A percentile compares a stretch with the other conserved stretches of the same genome.
phyloP scores from a whole-genome alignment of 139 green algal species.

The Chlamydomonas asymmetrica region DNA sequence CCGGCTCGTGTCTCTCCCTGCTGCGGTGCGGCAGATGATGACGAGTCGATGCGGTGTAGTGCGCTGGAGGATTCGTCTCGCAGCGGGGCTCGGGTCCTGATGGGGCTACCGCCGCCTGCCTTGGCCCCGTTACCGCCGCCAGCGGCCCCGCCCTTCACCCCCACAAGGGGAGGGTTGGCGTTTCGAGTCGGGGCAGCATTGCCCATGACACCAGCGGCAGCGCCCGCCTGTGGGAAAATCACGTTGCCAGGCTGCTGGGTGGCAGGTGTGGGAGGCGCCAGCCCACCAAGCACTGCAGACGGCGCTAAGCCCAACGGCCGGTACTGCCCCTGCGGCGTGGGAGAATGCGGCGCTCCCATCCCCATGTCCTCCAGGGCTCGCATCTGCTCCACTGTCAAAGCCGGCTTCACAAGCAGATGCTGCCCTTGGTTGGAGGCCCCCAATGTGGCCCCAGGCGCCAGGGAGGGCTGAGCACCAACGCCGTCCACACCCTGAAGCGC shows the following conservation, averaged over 20 bases:
- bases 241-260: constrained; percentile 13
- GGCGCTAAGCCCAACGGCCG: background rate
- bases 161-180: background rate
- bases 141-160: background rate
- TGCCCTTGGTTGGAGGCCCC: background rate
- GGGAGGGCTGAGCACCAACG: background rate
- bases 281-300: background rate
- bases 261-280: background rate
- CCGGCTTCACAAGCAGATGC: background rate
- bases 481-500: background rate
- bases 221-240: constrained; percentile 1
- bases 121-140: background rate
- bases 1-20: no score
- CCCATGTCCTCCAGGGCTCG: background rate
- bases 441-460: no score
- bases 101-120: background rate
- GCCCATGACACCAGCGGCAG: background rate
- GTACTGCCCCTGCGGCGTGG: background rate
- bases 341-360: background rate
- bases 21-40: no score
- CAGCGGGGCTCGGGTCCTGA: background rate
- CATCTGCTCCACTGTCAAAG: background rate
- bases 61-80: no score
- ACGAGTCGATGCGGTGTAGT: no score
- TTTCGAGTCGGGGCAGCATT: background rate